A percentile compares a stretch with the other conserved stretches of the same genome.
These are phyloP conservation scores for Sphagnum fallax DNA, from an alignment of 228 moss, liverwort and hornwort species.

Conservation along the genomic window DNA sequence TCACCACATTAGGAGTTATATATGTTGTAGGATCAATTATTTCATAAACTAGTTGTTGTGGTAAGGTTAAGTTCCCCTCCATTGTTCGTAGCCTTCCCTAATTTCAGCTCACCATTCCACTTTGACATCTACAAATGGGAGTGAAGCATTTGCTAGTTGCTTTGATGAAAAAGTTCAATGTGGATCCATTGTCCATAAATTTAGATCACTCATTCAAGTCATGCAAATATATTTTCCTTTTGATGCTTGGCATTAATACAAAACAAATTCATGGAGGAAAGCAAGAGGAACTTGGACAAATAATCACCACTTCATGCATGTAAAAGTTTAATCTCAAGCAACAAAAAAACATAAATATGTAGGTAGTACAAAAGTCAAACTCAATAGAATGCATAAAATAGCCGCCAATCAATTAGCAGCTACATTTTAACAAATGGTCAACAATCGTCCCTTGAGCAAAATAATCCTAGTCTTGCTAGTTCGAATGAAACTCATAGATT, in stretches of 20 bases:
- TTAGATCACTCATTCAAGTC: too few relatives aligned
- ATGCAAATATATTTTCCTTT: too few relatives aligned
- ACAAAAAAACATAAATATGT: not conserved
- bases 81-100: slow-evolving; percentile 58
- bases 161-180: slow-evolving; percentile 33
- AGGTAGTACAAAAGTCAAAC: not conserved
- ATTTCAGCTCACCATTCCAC: slow-evolving; percentile 48
- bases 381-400: slow-evolving; percentile 87
- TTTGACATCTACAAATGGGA: slow-evolving; percentile 76
- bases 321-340: not conserved
- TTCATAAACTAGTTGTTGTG: slow-evolving; percentile 80
- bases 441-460: slow-evolving; percentile 73
- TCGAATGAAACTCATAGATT: slow-evolving; percentile 84
- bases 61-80: slow-evolving; percentile 77
- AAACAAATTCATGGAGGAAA: too few relatives aligned
- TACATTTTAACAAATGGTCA: slow-evolving; percentile 80
- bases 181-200: slow-evolving; percentile 35
- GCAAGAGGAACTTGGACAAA: too few relatives aligned
- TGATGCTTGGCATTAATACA: too few relatives aligned
- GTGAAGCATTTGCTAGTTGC: slow-evolving; percentile 39
- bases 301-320: not conserved
- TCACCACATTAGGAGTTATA: slow-evolving; percentile 76
- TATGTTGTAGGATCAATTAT: slow-evolving; percentile 66
- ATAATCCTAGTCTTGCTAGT: slow-evolving; percentile 62
- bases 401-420: slow-evolving; percentile 79